phyloP scores from a whole-genome alignment of 2,329 filamentous ascomycete genomes.

The Grosmannia penicillata region DNA sequence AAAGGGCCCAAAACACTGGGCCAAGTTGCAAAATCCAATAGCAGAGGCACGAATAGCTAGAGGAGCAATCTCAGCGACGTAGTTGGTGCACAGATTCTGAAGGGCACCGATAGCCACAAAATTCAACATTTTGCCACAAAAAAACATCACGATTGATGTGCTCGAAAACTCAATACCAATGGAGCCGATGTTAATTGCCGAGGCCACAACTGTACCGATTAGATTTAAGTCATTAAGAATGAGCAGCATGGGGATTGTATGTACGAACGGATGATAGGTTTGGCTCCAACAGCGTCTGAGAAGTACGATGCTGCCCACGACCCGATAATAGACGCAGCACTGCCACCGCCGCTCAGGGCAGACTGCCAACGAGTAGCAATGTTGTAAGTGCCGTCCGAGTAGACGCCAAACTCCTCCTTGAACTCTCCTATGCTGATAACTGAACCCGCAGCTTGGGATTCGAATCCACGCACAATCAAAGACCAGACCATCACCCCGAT shows the following conservation, averaged over 20 bases:
- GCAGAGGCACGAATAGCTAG: constrained; percentile 7
- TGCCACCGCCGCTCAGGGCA: constrained; percentile 20
- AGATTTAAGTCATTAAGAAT: background rate
- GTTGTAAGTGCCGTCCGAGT: constrained; percentile 18
- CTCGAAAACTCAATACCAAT: constrained; percentile 5
- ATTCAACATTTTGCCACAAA: constrained; percentile 6
- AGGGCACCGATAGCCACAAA: constrained; percentile 3
- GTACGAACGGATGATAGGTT: background rate
- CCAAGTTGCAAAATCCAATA: constrained; percentile 5
- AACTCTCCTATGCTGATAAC: constrained; percentile 24
- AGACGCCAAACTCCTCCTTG: constrained; percentile 22
- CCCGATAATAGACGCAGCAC: constrained; percentile 1
- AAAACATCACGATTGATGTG: constrained; percentile 5
- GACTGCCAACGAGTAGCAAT: constrained; percentile 22
- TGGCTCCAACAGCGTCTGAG: background rate
- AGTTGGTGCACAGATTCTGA: constrained; percentile 5
- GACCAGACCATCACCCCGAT: constrained; percentile 7
- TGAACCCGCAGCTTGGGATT: constrained; percentile 17
- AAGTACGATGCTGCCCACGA: background rate
- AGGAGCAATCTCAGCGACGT: constrained; percentile 6
- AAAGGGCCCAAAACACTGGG: constrained; percentile 10
- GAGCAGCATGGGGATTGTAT: too few relatives aligned
- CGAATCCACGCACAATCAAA: constrained; percentile 5
- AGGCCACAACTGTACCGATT: background rate
- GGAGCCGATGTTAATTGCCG: background rate